A percentile compares a stretch with the other conserved stretches of the same genome.
Evolutionary conservation across 371 early-diverging fungal species (phyloP).

Genomic region (Chytridium lagenaria): DNA sequence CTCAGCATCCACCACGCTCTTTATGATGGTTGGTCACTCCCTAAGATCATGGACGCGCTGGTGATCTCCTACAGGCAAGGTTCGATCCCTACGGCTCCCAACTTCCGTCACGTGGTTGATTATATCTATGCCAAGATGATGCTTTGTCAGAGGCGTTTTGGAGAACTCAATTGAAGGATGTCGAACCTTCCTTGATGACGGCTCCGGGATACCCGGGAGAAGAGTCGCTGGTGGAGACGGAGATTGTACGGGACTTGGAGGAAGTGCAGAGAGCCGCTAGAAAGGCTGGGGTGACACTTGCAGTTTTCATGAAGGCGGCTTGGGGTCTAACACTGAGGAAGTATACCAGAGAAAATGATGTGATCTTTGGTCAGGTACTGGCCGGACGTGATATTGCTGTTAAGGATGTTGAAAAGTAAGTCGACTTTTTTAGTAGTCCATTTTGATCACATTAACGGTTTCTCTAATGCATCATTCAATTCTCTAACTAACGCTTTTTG

Average conservation of each 20-base stretch:
- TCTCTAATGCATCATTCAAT: neutral
- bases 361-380: constrained; percentile 36
- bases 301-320: constrained; percentile 25
- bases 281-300: neutral
- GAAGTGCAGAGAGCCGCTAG: neutral
- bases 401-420: neutral
- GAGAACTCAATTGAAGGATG: constrained; percentile 17
- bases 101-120: constrained; percentile 29
- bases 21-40: constrained; percentile 45
- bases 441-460: too few species aligned
- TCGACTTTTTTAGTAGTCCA: neutral
- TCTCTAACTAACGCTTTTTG: neutral
- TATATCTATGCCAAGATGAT: constrained; percentile 17
- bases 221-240: neutral
- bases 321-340: constrained; percentile 40
- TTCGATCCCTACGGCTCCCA: constrained; percentile 3
- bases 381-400: constrained; percentile 31
- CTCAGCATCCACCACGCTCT: constrained; percentile 47
- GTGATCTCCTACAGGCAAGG: constrained; percentile 1
- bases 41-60: constrained; percentile 29
- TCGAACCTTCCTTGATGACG: neutral
- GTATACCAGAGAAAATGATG: constrained; percentile 29
- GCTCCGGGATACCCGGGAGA: neutral
- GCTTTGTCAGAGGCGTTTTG: constrained; percentile 17
- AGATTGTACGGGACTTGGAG: neutral